Evolutionary conservation across 805 yeast genomes (phyloP), one percentile per base, ranked within the genome.

Genomic region (Kodamaea neixiangensis): DNA sequence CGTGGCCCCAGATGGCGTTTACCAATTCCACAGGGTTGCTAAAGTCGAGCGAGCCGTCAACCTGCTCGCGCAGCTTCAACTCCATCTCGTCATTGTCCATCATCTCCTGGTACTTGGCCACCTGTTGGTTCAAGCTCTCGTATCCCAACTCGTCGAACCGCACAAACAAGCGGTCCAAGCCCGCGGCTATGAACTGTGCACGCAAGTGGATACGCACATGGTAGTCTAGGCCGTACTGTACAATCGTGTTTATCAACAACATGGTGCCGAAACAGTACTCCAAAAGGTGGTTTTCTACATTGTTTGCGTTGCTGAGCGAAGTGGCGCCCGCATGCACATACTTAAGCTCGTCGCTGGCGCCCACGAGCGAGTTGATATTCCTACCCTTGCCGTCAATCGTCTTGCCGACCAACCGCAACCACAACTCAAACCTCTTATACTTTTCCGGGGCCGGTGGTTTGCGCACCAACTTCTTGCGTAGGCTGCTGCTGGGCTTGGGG

Each of bases 381-480:
- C 83, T 86, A 6, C 98, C 98, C 58, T 92, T 79, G 2, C 97
- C 97, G 50, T 84, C 89, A 41, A 90, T 60, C 0, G 92, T 85
- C 45, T 78, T 80, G 46, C 79, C 85, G 2, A 89, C 85, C 10
- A 82, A 71, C 45, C 72, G 68, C 42, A 89, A 62, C 97, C 97
- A 90, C 34, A 85, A 77, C 54, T 84, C 87, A 58, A 86, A 83
- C 38, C 86, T 67, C 56, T 72, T 80, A 54, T 74, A 71, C 13
- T 69, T 51, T 20, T 69, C 66, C 6, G 66, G 68, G 1, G 61
- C 58, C 1, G 74, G 77, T 2, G 73, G 69, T 51, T 65, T 72
- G 47, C 76, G 60, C 22, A 68, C 70, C 42, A 69, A 56, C 35
- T 62, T 63, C 48, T 60, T 65, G 10, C 54, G 47, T 7, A 20